Percentiles rank a stretch among this genome's conserved stretches.
Evolutionary conservation across 164 flowering plant genomes (phyloP).

Genomic region (Buxus sempervirens): DNA sequence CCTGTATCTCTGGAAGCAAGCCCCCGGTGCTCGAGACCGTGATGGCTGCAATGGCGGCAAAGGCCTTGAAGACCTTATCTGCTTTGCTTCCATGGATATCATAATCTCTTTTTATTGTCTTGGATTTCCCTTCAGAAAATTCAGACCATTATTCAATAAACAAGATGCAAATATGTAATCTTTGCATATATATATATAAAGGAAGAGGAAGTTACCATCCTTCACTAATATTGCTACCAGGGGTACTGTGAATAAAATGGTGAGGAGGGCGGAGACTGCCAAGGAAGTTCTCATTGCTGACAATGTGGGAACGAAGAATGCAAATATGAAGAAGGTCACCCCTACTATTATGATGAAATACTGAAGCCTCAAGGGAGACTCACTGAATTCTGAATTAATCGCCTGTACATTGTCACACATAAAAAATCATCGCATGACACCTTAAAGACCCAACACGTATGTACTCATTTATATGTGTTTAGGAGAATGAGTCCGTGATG

Average conservation of each 20-base stretch:
- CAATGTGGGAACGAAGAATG: slow-evolving; percentile 44
- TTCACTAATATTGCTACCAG: slow-evolving; percentile 25
- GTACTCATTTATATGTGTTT: no score
- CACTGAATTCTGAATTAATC: slow-evolving; percentile 34
- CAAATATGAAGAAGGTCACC: slow-evolving; percentile 35
- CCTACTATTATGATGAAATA: slow-evolving; percentile 44
- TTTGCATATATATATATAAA: no score
- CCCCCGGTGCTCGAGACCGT: slow-evolving; percentile 39
- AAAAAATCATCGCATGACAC: background rate
- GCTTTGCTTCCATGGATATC: slow-evolving; percentile 30
- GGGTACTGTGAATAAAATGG: slow-evolving; percentile 29
- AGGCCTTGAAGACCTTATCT: slow-evolving; percentile 39
- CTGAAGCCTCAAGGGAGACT: slow-evolving; percentile 44
- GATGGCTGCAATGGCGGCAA: slow-evolving; percentile 47
- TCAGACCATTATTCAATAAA: no score
- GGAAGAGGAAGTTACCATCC: slow-evolving; percentile 33
- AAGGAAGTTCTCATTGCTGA: slow-evolving; percentile 58
- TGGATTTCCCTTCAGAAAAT: slow-evolving; percentile 30
- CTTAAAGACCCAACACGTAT: no score
- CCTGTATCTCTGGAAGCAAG: slow-evolving; percentile 50
- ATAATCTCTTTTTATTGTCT: slow-evolving; percentile 30
- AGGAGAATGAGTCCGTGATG: no score
- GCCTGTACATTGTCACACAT: slow-evolving; percentile 23
- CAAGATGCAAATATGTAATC: no score
- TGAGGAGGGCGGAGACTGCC: slow-evolving; percentile 32